phyloP scores from a whole-genome alignment of 2,329 filamentous ascomycete species.

The Botrytis elliptica region DNA sequence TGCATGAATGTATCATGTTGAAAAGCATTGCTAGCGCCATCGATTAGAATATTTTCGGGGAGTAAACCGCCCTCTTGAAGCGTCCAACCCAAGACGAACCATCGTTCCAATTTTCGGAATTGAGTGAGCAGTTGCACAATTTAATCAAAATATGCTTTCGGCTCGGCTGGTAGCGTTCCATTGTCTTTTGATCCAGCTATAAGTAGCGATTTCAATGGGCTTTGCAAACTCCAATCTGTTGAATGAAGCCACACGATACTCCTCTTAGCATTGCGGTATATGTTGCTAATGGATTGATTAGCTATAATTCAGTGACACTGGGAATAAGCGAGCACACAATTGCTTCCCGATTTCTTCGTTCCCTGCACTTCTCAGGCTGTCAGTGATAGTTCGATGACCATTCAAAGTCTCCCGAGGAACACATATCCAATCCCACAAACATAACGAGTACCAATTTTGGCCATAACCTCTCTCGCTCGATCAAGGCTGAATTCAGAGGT shows the following conservation, averaged over 20 bases:
- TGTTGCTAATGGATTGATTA: neutral
- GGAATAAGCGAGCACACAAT: neutral
- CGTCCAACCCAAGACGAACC: neutral
- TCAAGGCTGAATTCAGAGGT: neutral
- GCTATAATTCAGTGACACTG: neutral
- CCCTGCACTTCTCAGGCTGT: neutral
- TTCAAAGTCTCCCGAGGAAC: neutral
- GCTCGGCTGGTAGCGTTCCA: neutral
- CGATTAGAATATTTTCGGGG: neutral
- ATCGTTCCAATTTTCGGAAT: neutral
- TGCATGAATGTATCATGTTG: neutral
- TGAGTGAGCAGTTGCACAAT: neutral
- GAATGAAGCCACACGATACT: conserved; percentile 13
- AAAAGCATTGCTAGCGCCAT: neutral
- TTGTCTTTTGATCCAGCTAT: neutral
- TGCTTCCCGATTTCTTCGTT: conserved; percentile 1
- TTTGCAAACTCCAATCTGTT: neutral
- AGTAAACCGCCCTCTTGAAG: neutral
- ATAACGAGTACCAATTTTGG: neutral
- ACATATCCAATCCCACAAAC: conserved; percentile 6
- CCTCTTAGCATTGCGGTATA: neutral
- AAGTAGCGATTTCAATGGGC: neutral
- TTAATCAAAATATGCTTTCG: neutral
- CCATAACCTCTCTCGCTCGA: neutral
- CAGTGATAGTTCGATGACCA: neutral